Conservation (phyloP, 352 stramenopile genomes). For the Albugo laibachii region DNA sequence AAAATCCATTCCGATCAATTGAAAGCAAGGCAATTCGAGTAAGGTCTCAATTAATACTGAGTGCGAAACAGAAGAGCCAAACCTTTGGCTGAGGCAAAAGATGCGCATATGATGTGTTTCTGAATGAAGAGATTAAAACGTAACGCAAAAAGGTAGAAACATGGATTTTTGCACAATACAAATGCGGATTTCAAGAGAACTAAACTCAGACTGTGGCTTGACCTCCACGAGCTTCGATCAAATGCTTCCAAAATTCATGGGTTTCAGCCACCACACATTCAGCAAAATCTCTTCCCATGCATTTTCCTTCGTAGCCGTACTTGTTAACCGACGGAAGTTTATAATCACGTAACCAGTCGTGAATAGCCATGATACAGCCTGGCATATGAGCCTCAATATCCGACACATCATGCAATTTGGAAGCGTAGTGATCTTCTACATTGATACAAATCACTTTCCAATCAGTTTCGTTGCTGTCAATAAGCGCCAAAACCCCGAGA, state of each 20-base stretch:
- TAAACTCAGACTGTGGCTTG: slow-evolving; percentile 49
- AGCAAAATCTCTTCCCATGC: slow-evolving; percentile 78
- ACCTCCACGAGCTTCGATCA: slow-evolving; percentile 70
- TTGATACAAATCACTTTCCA: slow-evolving; percentile 98
- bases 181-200: background rate
- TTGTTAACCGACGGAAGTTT: slow-evolving; percentile 98
- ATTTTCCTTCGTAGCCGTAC: slow-evolving; percentile 98
- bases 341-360: slow-evolving; percentile 99
- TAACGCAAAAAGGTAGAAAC: no score
- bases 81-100: no score
- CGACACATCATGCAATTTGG: slow-evolving; percentile 93
- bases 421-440: slow-evolving; percentile 91
- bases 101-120: no score
- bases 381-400: slow-evolving; percentile 93
- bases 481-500: slow-evolving; percentile 96
- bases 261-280: slow-evolving; percentile 69
- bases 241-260: slow-evolving; percentile 80
- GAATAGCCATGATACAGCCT: slow-evolving; percentile 82
- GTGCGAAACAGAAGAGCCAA: no score
- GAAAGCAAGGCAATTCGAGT: no score
- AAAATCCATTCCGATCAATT: no score
- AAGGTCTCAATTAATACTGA: no score
- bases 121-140: no score
- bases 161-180: no score
- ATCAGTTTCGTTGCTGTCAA: slow-evolving; percentile 99